Base-by-base conservation (phyloP, 805 yeast species). In the Metschnikowia orientalis region DNA sequence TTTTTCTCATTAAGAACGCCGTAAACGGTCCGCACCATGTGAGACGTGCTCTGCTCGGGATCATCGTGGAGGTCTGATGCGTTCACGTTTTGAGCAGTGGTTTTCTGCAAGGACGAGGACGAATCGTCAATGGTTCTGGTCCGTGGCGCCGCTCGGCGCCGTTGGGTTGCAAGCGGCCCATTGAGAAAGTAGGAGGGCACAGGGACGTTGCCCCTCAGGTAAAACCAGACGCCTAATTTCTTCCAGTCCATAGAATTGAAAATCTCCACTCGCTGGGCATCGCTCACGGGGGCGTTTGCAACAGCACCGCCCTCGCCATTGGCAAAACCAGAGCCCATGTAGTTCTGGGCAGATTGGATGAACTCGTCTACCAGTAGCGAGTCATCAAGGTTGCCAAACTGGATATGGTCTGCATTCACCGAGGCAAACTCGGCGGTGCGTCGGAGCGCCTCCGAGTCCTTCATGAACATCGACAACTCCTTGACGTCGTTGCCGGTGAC, bases 91-190 rank as follows among this genome's bases (percentile, higher is more conserved):
- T 67, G 69, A 1, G 92, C 88, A 2, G 67, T 54, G 3, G 47
- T 38, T 15, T 47, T 47, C 8, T 40, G 39, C 8, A 32, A 30
- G 0, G 61, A 60, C 1, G 57, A 51, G n/a, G 57, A 51, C 11
- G 73, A 74, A 32, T 71, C 77, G 23, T 57, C 70, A 4, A 59
- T 49, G 19, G 65, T 43, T 28, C 69, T 34, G 47, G 58, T 26
- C 44, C 69, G 28, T 30, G 42, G 35, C 0, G 51, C 50, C n/a
- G 63, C 47, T n/a, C 53, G 57, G 45, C 70, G 75, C 41, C 73
- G 71, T 42, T 80, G 81, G 2, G 79, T 63, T 11, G 73, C 76
- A 25, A 85, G 58, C 0, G 94, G 88, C 0, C 94, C 95, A 34
- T 78, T 60, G 40, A 86, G 55, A 50, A 81, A 84, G 41, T 79